Percentiles rank a stretch among this genome's conserved stretches.
phyloP scores from a whole-genome alignment of 345 rosid genomes.

The Eucalyptus camaldulensis region DNA sequence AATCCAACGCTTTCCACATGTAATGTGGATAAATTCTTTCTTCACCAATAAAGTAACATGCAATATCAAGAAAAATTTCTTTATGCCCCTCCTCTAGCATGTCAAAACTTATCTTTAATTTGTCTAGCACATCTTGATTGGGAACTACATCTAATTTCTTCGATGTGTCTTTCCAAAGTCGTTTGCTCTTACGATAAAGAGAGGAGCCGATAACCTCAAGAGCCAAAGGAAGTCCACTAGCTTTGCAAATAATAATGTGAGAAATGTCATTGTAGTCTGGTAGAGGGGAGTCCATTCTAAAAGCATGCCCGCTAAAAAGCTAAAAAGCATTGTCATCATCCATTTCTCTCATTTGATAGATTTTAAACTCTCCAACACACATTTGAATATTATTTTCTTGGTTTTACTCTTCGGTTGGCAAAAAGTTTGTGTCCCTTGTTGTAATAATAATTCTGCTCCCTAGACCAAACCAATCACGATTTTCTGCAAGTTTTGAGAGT shows the following conservation, averaged over 20 bases:
- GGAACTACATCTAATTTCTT: not conserved
- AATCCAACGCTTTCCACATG: not conserved
- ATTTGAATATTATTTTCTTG: not conserved
- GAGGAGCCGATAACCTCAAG: not conserved
- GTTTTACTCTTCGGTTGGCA: not conserved
- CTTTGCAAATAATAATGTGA: not conserved
- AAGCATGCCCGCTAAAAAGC: not conserved
- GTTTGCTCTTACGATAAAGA: not conserved
- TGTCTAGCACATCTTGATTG: not conserved
- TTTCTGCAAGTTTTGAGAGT: not conserved
- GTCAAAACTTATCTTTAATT: not conserved
- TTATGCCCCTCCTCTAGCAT: not conserved
- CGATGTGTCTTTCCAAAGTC: not conserved
- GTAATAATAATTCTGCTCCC: not conserved
- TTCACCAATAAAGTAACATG: not conserved
- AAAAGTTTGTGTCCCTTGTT: not conserved
- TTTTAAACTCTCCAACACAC: not conserved
- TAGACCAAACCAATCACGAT: not conserved
- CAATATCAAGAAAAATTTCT: not conserved
- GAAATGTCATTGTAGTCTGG: not conserved
- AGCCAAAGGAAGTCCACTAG: not conserved
- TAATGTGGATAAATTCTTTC: not conserved
- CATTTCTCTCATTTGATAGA: not conserved
- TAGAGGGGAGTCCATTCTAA: not conserved
- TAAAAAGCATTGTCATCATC: not conserved